phyloP scores from a whole-genome alignment of 768 basidiomycete genomes.

The Cubamyces lactineus region DNA sequence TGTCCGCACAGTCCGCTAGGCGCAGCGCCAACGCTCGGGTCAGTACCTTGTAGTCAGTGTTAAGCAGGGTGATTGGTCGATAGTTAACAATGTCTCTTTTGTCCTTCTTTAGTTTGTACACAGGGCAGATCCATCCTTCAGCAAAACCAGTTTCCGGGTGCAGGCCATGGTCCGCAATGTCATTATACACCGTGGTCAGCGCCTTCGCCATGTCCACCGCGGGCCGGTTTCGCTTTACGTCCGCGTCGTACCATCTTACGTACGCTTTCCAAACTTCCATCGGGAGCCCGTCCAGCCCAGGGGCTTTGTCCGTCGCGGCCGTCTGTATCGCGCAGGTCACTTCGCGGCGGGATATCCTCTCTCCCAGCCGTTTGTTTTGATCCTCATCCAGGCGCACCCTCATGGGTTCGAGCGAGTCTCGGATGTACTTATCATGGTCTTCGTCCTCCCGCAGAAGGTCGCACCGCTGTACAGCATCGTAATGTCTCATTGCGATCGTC shows the following conservation, averaged over 20 bases:
- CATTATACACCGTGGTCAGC: background rate
- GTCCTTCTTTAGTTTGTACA: constrained; percentile 5
- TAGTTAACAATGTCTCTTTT: constrained; percentile 16
- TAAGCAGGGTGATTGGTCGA: constrained; percentile 31
- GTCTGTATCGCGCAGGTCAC: background rate
- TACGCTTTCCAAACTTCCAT: background rate
- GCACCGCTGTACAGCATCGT: background rate
- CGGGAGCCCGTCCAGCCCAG: background rate
- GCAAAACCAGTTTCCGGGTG: background rate
- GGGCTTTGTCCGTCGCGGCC: background rate
- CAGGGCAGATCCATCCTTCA: background rate
- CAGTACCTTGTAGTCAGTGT: constrained; percentile 39
- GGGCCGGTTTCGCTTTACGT: background rate
- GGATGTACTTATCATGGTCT: background rate
- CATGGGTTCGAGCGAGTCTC: background rate
- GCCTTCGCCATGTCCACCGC: background rate
- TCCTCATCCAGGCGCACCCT: background rate
- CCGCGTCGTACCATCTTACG: background rate
- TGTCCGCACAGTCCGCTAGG: constrained; percentile 15
- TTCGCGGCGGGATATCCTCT: background rate
- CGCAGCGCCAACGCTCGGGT: constrained; percentile 31
- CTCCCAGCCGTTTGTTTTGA: background rate
- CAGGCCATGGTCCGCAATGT: background rate
- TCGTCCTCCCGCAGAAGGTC: background rate
- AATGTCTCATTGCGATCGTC: background rate